Conservation (phyloP, 768 basidiomycete species). For the Pleurotus platypus region DNA sequence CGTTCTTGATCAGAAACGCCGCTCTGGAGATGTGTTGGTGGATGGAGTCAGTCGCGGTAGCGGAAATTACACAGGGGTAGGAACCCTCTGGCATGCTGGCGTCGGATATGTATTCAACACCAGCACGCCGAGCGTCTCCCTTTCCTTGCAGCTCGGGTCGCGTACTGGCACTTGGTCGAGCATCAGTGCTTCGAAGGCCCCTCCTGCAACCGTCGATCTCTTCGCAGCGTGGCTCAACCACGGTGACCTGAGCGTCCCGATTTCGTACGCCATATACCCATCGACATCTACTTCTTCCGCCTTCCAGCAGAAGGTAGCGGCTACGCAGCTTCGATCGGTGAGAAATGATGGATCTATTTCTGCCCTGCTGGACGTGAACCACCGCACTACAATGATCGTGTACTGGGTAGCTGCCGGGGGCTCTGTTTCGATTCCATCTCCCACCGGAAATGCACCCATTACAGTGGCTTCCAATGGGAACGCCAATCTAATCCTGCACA, state of each 20-base stretch:
- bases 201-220: slow-evolving; percentile 25
- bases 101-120: slow-evolving; percentile 33
- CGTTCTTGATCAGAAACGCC: slow-evolving; percentile 31
- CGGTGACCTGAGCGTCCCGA: slow-evolving; percentile 16
- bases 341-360: slow-evolving; percentile 32
- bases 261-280: slow-evolving; percentile 41
- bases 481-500: slow-evolving; percentile 26
- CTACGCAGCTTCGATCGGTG: slow-evolving; percentile 23
- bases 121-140: slow-evolving; percentile 13
- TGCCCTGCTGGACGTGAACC: slow-evolving; percentile 33
- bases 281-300: slow-evolving; percentile 23
- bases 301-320: slow-evolving; percentile 22
- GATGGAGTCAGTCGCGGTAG: slow-evolving; percentile 9
- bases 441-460: slow-evolving; percentile 20
- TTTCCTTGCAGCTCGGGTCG: slow-evolving; percentile 23
- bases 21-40: slow-evolving; percentile 17
- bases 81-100: slow-evolving; percentile 29
- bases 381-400: slow-evolving; percentile 33
- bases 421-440: slow-evolving; percentile 28
- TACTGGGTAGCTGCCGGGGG: slow-evolving; percentile 42
- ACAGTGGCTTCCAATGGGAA: slow-evolving; percentile 31
- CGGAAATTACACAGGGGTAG: slow-evolving; percentile 19
- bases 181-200: slow-evolving; percentile 26
- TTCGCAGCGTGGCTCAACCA: slow-evolving; percentile 40
- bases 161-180: slow-evolving; percentile 28